Evolutionary conservation across 2,329 filamentous ascomycete species (phyloP), one percentile per base, ranked within the genome.

Genomic region (Stagonosporopsis chrysanthemi): DNA sequence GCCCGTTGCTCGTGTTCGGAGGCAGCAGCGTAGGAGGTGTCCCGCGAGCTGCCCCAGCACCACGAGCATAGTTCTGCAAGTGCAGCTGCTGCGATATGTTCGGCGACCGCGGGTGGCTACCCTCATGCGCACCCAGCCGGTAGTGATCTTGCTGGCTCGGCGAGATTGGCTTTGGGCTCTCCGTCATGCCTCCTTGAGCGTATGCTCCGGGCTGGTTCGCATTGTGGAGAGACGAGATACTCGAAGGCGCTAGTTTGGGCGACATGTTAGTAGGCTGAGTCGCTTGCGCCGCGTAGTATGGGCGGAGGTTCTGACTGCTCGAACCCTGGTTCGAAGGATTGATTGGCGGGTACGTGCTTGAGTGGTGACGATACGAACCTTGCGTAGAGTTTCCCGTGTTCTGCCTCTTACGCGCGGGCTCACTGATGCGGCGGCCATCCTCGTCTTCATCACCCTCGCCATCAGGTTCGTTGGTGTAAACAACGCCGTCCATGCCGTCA

Each of bases 141-240:
- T 78, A 78, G 54, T 84, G 81, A 19, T 82, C 79, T 61, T 81
- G 79, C 55, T 81, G 81, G 17, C 83, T 83, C n/a, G 90, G 89
- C 58, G 88, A 92, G 38, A 96, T 81, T 4, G 92, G 89, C 71
- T 93, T 96, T 0, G 92, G 92, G 64, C 91, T 96, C 75, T 97
- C 92, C 3, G 90, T 95, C 80, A 96, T 90, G 51, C 79, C 78
- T 50, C 85, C 84, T 62, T 92, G 88, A 8, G 87, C 84, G 72
- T 91, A 96, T 63, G 92, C 84, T 83, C 84, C 43, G 80, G 80
- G 52, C 61, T 74, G 71, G 33, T 65, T 72, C 35, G 72, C 67
- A 52, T 70, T 71, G 56, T 76, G 75, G 19, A 77, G 62, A 14
- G 72, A 74, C 8, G 73, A 72, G n/a, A 75, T 63, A 60, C 69